Evolutionary conservation across 306 rosid species (phyloP).

Genomic region (Vachellia pachyceras): DNA sequence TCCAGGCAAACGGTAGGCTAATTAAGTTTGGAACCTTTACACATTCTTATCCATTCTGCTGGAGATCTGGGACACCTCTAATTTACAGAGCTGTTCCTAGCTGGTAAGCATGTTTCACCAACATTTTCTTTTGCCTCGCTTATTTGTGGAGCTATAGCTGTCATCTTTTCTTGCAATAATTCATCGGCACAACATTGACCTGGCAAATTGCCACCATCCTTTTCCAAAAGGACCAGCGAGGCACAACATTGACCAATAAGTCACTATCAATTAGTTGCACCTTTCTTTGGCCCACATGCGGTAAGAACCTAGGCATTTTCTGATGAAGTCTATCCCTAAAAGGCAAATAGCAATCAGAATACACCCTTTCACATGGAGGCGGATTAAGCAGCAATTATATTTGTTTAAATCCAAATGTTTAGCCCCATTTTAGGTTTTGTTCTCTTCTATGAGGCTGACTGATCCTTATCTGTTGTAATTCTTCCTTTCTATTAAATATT

Average conservation of each 20-base stretch:
- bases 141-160: slow-evolving; percentile 24
- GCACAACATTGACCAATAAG: not conserved
- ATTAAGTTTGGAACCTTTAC: slow-evolving; percentile 74
- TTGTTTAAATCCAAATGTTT: not conserved
- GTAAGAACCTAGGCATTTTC: not conserved
- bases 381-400: not conserved
- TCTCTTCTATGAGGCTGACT: not conserved
- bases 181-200: not conserved
- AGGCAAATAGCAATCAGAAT: not conserved
- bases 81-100: slow-evolving; percentile 97
- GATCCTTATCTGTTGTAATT: not conserved
- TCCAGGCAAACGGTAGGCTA: slow-evolving; percentile 88
- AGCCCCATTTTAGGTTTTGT: not conserved
- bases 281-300: not conserved
- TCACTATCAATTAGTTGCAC: not conserved
- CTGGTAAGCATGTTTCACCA: slow-evolving; percentile 62
- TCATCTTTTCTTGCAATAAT: slow-evolving; percentile 15
- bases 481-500: not conserved
- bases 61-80: slow-evolving; percentile 93
- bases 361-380: not conserved
- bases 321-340: not conserved
- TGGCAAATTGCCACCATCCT: not conserved
- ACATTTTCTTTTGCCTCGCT: slow-evolving; percentile 23
- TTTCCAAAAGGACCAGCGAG: not conserved
- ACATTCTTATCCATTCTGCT: slow-evolving; percentile 93